Base-by-base conservation (phyloP, 192 early-diverging fungal genomes). In the Backusella australiensis region DNA sequence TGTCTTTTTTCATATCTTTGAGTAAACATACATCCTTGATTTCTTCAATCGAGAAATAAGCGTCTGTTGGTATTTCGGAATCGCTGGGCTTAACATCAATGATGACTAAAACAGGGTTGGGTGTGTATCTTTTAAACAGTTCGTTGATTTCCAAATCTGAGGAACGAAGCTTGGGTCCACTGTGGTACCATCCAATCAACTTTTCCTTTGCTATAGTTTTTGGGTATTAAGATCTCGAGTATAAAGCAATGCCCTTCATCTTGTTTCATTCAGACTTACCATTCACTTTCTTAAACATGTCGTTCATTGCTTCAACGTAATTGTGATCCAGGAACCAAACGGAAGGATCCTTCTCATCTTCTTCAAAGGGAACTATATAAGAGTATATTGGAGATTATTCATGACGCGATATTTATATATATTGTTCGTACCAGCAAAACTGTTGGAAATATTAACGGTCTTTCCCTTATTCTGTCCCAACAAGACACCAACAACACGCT, bases 201-300 rank as follows among this genome's bases (percentile, higher is more conserved):
- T 92, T 93, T 80, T 99, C 98, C 84, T 94, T 94, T 53, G 95
- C 95, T 96, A 83, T 35, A 9, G 8, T 34, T 26, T 23, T 17
- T 52, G 8, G 32, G 21, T 26, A 21, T 44, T 65, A 44, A 44
- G 17, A 44, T 0, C 42, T 44, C 15, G 42, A 36, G 11, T 21
- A 67, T n/a, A 56, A 32, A 32, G 32, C 8, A 21, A 5, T 21
- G 19, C 9, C 6, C 21, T 59, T 2, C 9, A 59, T 59, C 21
- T 23, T 26, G 23, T 59, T 26, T 59, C 56, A 59, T 1, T 42
- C 53, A 39, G 38, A 39, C 85, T 83, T 90, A 91, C 95, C 97
- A 85, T 98, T 99, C 32, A 99, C 96, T 88, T 99, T 99, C 83
- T 96, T 97, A 84, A 98, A 99, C 98, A 99, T 99, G 73, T 98